phyloP scores from a whole-genome alignment of 179 eudicot genomes.

The Actinidia arguta region DNA sequence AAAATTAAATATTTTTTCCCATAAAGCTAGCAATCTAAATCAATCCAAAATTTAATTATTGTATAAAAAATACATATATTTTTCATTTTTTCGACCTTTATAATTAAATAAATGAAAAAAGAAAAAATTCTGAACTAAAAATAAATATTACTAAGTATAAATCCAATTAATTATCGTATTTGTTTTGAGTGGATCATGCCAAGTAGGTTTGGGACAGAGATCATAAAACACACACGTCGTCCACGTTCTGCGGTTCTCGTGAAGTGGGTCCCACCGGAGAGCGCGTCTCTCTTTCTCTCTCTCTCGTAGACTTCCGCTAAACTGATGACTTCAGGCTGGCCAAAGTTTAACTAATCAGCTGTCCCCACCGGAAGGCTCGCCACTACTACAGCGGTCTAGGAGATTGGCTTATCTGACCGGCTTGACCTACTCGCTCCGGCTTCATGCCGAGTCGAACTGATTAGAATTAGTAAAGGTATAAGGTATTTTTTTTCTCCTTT shows the following conservation, averaged over 20 bases:
- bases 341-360: background rate
- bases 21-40: too few species aligned
- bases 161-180: too few species aligned
- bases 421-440: background rate
- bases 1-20: too few species aligned
- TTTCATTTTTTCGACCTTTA: too few species aligned
- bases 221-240: background rate
- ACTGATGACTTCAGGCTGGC: slow-evolving; percentile 9
- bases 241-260: slow-evolving; percentile 19
- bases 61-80: too few species aligned
- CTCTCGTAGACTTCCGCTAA: background rate
- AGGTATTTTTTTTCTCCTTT: too few species aligned
- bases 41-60: too few species aligned
- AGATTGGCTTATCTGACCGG: background rate
- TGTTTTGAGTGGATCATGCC: background rate
- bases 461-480: too few species aligned
- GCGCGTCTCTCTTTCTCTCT: background rate
- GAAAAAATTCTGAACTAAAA: too few species aligned
- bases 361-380: background rate
- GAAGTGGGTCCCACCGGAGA: background rate
- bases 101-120: too few species aligned
- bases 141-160: too few species aligned
- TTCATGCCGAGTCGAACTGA: background rate
- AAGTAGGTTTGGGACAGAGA: background rate
- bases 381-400: too few species aligned